Base-by-base conservation (phyloP, 148 eudicot genomes). In the Selenicereus undatus region DNA sequence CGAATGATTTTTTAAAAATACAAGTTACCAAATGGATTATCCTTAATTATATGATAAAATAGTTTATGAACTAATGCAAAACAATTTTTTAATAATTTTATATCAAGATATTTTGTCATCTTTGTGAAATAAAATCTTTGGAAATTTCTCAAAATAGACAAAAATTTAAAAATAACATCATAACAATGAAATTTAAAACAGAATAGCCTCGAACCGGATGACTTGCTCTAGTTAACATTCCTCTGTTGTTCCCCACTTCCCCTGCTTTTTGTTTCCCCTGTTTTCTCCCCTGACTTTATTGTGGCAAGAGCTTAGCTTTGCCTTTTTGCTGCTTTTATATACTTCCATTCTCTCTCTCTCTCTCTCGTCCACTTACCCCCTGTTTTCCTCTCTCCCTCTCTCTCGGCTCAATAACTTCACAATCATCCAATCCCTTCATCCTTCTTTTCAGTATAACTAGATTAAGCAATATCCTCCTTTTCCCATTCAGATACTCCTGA, bases 271-370 rank as follows among this genome's bases (percentile, higher is more conserved):
- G 35, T 26, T 26, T 66, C 35, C 71, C 71, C 71, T 65, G 71
- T 27, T 65, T 65, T 65, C 71, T 65, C 65, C 74, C 78, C 64
- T 79, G 24, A 11, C 83, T 76, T 80, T 84, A 76, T 80, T 80
- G 71, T 26, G 26, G 26, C 32, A 66, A 66, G 32, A 66, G 32
- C 71, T 66, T 26, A 66, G 36, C 71, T 66, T 66, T 66, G 0
- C 71, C 35, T 66, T 66, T 64, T 11, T 27, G 14, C 36, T 27
- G 16, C 35, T 27, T 66, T 66, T 73, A 76, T 35, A 79, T 71
- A 1, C 35, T 12, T 13, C 0, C 35, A 6, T 24, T 45, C 81
- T 60, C 69, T 76, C 78, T 56, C 29, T 22, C 43, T 51, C 65
- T 78, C 68, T 76, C 60, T 51, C 35, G 51, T 60, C 26, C 72